Evolutionary conservation across 1,139 yeast genomes (phyloP), one percentile per base, ranked within the genome.

Genomic region (Pichia sorboxylosa): DNA sequence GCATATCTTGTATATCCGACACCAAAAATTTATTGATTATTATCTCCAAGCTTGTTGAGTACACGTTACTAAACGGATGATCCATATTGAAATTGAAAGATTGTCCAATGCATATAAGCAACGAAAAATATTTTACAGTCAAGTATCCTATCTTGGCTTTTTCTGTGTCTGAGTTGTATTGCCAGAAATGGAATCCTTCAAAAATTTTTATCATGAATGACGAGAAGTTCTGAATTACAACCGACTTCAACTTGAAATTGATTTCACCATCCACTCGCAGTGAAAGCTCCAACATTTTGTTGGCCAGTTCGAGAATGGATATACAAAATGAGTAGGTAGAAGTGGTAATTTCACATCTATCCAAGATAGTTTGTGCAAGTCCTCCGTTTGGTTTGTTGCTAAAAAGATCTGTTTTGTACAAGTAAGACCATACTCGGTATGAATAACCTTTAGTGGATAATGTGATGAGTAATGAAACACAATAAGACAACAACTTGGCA

Each of bases 161-260:
- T 47, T 84, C 83, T 30, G 59, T 54, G 1, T 70, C 59, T 17
- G 65, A 54, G 21, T 61, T 57, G 51, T 74, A 84, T 38, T 73
- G 67, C 77, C 94, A 83, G 46, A 68, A 73, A 6, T 67, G 58
- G 47, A 77, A 81, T 42, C 83, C 75, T 47, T 84, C 94, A 54
- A 77, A 83, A 0, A 83, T 69, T 33, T 67, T 68, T 14, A 82
- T 55, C 34, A 76, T 59, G 50, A 79, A 83, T 7, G 59, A 53
- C 1, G 69, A 58, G 32, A 83, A 58, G 38, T 69, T 69, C n/a
- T 64, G 58, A 26, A 84, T 49, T 4, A 82, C 73, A 14, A 63
- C 67, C 4, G 67, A 55, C 45, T 74, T 77, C 48, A 72, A 55
- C 47, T 66, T 50, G 29, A 57, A 27, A 44, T 74, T 52, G 39